Conservation (phyloP, 345 rosid genomes). For the Garcia nutans region DNA sequence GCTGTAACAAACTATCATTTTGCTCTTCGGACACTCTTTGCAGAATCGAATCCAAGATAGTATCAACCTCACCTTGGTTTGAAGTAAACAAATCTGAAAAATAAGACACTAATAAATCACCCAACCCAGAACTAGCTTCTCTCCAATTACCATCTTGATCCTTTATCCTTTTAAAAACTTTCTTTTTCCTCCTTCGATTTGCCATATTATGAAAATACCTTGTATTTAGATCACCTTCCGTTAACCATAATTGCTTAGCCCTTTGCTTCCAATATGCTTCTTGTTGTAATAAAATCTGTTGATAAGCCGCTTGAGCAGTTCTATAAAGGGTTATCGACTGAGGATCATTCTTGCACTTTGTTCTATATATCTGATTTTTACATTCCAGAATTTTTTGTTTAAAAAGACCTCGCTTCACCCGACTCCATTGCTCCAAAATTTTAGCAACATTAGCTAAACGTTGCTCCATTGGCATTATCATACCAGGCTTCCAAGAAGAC, state of each 20-base stretch:
- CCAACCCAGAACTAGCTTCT: neutral
- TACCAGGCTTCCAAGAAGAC: neutral
- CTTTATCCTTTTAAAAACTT: neutral
- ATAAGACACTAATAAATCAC: neutral
- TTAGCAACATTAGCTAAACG: neutral
- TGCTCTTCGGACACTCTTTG: too few relatives aligned
- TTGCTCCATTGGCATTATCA: neutral
- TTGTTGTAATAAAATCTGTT: neutral
- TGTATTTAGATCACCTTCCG: neutral
- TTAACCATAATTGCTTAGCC: neutral
- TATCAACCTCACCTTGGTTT: too few relatives aligned
- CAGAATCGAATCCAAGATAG: too few relatives aligned
- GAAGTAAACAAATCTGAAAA: too few relatives aligned
- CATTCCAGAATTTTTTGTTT: neutral
- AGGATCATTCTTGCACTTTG: neutral
- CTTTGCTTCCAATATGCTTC: neutral
- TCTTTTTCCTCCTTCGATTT: neutral
- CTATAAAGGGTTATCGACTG: neutral
- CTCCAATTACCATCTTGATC: neutral
- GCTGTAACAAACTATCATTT: too few relatives aligned
- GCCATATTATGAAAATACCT: neutral
- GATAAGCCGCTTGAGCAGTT: neutral
- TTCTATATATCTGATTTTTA: neutral
- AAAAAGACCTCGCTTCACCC: rapidly evolving
- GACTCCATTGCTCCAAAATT: neutral